Evolutionary conservation across 1,284 basidiomycete species (phyloP), one percentile per base, ranked within the genome.

Genomic region (Marasmius fiardii): DNA sequence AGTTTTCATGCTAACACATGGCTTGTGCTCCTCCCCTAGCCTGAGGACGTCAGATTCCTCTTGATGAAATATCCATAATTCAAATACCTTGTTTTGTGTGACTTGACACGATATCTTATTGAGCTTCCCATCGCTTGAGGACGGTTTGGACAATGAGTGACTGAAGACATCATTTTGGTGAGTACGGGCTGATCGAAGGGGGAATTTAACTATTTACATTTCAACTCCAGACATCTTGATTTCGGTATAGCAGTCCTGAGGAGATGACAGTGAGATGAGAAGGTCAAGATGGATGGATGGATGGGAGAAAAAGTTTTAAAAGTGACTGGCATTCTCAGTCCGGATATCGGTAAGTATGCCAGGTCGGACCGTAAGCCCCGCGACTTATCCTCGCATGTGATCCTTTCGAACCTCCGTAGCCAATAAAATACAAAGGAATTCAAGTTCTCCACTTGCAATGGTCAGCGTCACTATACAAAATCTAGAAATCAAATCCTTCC

Each of bases 401-500:
- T 31, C n/a, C n/a, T n/a, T n/a, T n/a, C n/a, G n/a, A n/a, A n/a
- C n/a, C 10, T 31, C 28, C 10, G 28, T 10, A 31, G 28, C 28
- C 28, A 31, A 31, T 31, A 31, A 10, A 31, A 10, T 31, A 31
- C 28, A 31, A 31, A 31, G 28, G 28, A 31, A 4, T 31, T 31
- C 28, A 31, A n/a, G 4, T 31, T 31, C 28, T 31, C 4, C 28
- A 31, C 28, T 10, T 31, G 28, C 28, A 41, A 20, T 23, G 31
- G 31, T 31, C 28, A 33, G 26, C n/a, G 14, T 21, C 28, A 37
- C 3, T 34, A 43, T 23, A 53, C 21, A 20, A 48, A 16, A 44
- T 60, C 69, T 79, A 94, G 68, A 95, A 95, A 59, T 95, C 93
- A 65, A 95, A 92, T 3, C 93, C 92, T 62, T 90, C 85, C 53